These are phyloP conservation scores for Candida anutae DNA, from an alignment of 1,139 yeast genomes.

Conservation along the genomic window DNA sequence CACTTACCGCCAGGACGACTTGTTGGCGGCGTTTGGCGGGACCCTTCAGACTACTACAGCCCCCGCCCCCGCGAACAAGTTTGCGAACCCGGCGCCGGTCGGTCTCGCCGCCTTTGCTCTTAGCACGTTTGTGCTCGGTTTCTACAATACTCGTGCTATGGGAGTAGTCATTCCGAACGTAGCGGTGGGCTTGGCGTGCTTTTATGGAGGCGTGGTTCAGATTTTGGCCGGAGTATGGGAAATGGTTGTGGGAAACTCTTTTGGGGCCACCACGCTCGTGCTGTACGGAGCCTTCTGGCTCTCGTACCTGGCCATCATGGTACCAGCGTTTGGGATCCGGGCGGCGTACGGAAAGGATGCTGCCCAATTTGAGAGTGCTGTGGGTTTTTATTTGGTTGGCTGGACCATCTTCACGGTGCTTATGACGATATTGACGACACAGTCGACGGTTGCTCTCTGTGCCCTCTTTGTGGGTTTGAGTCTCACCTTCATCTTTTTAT, in stretches of 20 bases:
- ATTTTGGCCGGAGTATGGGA: conserved; percentile 49
- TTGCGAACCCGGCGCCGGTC: conserved; percentile 48
- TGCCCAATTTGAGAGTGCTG: conserved; percentile 23
- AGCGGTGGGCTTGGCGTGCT: conserved; percentile 40
- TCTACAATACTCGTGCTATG: conserved; percentile 45
- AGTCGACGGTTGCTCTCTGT: conserved; percentile 36
- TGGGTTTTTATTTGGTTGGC: conserved; percentile 35
- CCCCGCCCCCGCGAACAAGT: conserved; percentile 40
- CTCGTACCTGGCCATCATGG: conserved; percentile 27
- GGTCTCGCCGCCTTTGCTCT: conserved; percentile 49
- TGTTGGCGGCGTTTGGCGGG: conserved; percentile 32
- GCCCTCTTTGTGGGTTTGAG: conserved; percentile 27
- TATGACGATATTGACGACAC: conserved; percentile 31
- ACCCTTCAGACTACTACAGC: conserved; percentile 14
- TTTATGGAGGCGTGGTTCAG: conserved; percentile 43
- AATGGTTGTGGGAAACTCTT: conserved; percentile 26
- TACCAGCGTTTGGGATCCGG: conserved; percentile 24
- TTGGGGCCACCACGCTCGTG: conserved; percentile 29
- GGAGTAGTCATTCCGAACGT: conserved; percentile 42
- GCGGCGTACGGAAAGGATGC: conserved; percentile 20
- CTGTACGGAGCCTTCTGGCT: conserved; percentile 33
- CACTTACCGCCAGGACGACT: conserved; percentile 22
- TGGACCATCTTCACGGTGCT: conserved; percentile 41
- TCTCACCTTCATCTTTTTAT: conserved; percentile 34
- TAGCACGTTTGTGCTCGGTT: conserved; percentile 42